A percentile compares a stretch with the other conserved stretches of the same genome.
phyloP scores from a whole-genome alignment of 2,329 filamentous ascomycete species.

The Penicillium paneum region DNA sequence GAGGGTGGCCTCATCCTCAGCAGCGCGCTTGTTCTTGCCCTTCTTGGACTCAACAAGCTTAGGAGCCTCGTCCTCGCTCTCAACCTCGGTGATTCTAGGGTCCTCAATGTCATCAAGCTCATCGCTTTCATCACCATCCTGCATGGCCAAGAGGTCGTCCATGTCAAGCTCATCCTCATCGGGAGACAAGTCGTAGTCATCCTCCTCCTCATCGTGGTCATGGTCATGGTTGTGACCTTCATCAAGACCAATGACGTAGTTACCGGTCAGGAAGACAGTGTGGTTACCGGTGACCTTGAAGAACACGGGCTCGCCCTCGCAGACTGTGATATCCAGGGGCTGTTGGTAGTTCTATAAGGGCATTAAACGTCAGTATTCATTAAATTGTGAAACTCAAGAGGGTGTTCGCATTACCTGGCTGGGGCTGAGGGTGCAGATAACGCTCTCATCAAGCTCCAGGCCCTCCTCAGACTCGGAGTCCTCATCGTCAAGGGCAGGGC shows the following conservation, averaged over 20 bases:
- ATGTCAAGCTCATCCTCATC: conserved; percentile 72
- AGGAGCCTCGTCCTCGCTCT: conserved; percentile 69
- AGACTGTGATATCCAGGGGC: conserved; percentile 86
- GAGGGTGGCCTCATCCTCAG: conserved; percentile 67
- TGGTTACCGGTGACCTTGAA: conserved; percentile 90
- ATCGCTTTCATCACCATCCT: conserved; percentile 63
- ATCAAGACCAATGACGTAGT: conserved; percentile 77
- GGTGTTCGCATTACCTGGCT: conserved; percentile 65
- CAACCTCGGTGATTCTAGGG: conserved; percentile 79
- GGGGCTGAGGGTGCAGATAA: conserved; percentile 93
- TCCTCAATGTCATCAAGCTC: conserved; percentile 75
- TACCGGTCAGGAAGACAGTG: conserved; percentile 88
- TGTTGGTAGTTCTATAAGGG: conserved; percentile 80
- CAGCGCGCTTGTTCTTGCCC: conserved; percentile 92
- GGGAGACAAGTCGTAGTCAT: conserved; percentile 77
- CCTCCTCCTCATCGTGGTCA: conserved; percentile 59
- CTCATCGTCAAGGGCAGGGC: conserved; percentile 65
- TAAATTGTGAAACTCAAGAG: not conserved
- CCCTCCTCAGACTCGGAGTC: conserved; percentile 58
- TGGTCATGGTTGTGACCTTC: conserved; percentile 50
- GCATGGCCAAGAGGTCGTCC: conserved; percentile 47
- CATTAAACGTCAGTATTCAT: conserved; percentile 3
- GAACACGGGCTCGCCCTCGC: conserved; percentile 83
- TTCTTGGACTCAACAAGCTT: conserved; percentile 50
- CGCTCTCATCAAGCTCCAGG: conserved; percentile 77